Conservation (phyloP, 2,329 filamentous ascomycete species). For the Exophiala lecanii-corni region DNA sequence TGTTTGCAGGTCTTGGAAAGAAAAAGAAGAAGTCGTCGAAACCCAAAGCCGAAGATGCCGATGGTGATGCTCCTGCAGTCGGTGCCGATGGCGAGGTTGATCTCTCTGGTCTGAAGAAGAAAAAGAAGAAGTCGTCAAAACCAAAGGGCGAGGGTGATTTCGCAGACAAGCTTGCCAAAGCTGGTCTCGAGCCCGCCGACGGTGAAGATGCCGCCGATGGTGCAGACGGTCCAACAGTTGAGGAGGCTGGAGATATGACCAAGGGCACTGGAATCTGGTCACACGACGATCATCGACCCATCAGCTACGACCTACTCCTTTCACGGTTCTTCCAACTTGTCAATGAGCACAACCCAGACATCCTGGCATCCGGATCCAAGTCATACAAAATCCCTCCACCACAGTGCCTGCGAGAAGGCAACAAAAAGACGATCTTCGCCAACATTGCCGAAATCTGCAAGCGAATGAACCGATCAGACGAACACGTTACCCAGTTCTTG, state of each 20-base stretch:
- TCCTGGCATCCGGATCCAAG: slow-evolving; percentile 80
- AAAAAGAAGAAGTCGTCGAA: slow-evolving; percentile 61
- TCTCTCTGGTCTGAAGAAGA: slow-evolving; percentile 65
- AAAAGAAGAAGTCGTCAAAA: slow-evolving; percentile 75
- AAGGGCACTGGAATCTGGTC: slow-evolving; percentile 86
- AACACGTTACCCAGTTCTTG: slow-evolving; percentile 94
- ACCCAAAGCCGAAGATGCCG: slow-evolving; percentile 53
- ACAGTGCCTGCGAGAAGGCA: slow-evolving; percentile 98
- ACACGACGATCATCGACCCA: slow-evolving; percentile 70
- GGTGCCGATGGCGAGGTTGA: slow-evolving; percentile 63
- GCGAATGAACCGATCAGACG: slow-evolving; percentile 97
- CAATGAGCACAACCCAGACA: slow-evolving; percentile 93
- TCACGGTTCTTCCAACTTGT: slow-evolving; percentile 91
- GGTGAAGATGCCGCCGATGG: slow-evolving; percentile 54
- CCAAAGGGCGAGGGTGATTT: slow-evolving; percentile 61
- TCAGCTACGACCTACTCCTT: slow-evolving; percentile 81
- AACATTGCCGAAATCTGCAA: slow-evolving; percentile 99
- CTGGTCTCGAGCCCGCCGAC: slow-evolving; percentile 40
- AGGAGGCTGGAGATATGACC: slow-evolving; percentile 69
- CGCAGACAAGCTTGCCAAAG: slow-evolving; percentile 56
- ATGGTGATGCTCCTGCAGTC: slow-evolving; percentile 45
- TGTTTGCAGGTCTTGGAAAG: slow-evolving; percentile 67
- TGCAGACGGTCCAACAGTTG: slow-evolving; percentile 31
- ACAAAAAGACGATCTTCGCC: slow-evolving; percentile 99
- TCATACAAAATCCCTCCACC: slow-evolving; percentile 99